phyloP scores from a whole-genome alignment of 129 eudicot genomes.

The Lactuca sativa region DNA sequence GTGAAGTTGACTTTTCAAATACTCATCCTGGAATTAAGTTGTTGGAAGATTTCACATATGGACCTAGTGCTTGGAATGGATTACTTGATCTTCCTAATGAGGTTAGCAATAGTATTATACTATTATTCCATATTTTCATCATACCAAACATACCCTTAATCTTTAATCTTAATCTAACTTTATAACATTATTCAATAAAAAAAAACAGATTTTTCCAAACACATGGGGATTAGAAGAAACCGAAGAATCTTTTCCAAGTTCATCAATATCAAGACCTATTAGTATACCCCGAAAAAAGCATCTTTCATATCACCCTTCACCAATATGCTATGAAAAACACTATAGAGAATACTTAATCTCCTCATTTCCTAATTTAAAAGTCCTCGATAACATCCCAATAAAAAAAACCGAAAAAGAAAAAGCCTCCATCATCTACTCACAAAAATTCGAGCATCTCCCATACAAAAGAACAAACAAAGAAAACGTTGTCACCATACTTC shows the following conservation, averaged over 20 bases:
- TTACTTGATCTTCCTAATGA: constrained; percentile 52
- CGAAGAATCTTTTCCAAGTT: constrained; percentile 35
- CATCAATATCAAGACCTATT: constrained; percentile 30
- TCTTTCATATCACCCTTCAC: constrained; percentile 73
- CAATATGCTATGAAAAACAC: constrained; percentile 85
- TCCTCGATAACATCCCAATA: constrained; percentile 76
- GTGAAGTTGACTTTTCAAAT: constrained; percentile 64
- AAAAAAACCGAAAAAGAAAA: constrained; percentile 57
- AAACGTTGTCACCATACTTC: constrained; percentile 55
- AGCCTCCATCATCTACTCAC: constrained; percentile 50
- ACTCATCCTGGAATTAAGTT: constrained; percentile 35
- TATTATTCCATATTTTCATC: no score
- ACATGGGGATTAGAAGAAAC: constrained; percentile 51
- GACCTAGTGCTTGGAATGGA: constrained; percentile 55
- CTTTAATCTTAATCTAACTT: not conserved
- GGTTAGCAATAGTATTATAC: constrained; percentile 38
- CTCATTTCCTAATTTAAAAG: constrained; percentile 63
- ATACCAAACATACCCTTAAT: not conserved
- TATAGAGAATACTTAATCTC: constrained; percentile 81
- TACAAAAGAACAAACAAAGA: constrained; percentile 56
- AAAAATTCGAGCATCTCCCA: constrained; percentile 79
- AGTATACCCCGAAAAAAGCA: constrained; percentile 42
- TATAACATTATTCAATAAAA: not conserved
- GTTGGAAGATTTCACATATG: constrained; percentile 41
- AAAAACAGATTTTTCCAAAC: constrained; percentile 49